These are phyloP conservation scores for Fusarium globosum DNA, from an alignment of 2,329 filamentous ascomycete genomes.

Conservation along the genomic window DNA sequence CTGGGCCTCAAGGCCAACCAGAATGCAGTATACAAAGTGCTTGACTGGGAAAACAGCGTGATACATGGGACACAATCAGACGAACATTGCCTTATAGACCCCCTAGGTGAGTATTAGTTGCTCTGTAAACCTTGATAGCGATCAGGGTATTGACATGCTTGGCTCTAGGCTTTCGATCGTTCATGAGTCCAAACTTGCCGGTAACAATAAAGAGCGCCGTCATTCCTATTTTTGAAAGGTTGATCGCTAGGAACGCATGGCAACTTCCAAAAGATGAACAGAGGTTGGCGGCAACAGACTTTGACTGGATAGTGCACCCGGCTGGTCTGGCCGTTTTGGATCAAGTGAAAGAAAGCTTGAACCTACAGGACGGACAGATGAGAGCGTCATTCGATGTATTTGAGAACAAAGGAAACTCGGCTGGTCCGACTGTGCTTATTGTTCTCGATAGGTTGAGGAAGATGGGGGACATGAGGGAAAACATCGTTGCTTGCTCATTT, in stretches of 20 bases:
- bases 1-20: neutral
- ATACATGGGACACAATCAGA: neutral
- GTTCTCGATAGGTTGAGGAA: conserved; percentile 1
- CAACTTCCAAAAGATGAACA: conserved; percentile 5
- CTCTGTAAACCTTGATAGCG: neutral
- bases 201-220: conserved; percentile 1
- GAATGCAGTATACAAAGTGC: neutral
- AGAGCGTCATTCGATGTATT: conserved; percentile 9
- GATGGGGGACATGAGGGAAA: conserved; percentile 3
- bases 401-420: conserved; percentile 5
- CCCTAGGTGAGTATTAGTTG: neutral
- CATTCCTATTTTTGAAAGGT: neutral
- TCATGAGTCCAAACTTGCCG: conserved; percentile 7
- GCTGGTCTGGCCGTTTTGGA: conserved; percentile 5
- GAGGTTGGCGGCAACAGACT: neutral
- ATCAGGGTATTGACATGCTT: neutral
- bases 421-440: conserved; percentile 2
- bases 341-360: conserved; percentile 5
- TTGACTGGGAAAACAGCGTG: conserved; percentile 7
- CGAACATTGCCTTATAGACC: neutral
- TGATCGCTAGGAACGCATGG: conserved; percentile 2
- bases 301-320: conserved; percentile 1
- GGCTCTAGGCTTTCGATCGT: conserved; percentile 6
- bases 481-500: conserved; percentile 7
- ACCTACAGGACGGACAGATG: conserved; percentile 5